These are phyloP conservation scores for Alternaria postmessia DNA, from an alignment of 2,329 filamentous ascomycete species.

Conservation along the genomic window DNA sequence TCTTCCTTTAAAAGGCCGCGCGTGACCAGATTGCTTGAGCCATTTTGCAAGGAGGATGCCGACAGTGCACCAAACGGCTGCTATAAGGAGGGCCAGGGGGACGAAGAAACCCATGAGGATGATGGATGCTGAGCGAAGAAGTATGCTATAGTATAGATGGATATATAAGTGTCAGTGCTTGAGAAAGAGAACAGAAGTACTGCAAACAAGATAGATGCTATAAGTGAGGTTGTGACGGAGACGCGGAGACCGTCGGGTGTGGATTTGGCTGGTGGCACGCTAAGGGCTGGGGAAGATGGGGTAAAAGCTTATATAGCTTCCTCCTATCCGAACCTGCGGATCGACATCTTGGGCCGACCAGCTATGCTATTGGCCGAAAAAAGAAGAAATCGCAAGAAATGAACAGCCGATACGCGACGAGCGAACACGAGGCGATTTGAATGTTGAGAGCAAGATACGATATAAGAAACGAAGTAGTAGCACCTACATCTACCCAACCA, in stretches of 20 bases:
- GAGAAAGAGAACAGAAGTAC: neutral
- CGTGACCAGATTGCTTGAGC: conserved; percentile 28
- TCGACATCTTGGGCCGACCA: neutral
- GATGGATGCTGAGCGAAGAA: neutral
- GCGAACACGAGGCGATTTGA: neutral
- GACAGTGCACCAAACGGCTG: conserved; percentile 25
- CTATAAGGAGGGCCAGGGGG: conserved; percentile 26
- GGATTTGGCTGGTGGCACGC: neutral
- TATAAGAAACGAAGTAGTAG: neutral
- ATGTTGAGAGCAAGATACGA: neutral
- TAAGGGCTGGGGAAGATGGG: conserved; percentile 1
- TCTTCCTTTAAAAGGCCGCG: conserved; percentile 22
- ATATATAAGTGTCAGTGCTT: neutral
- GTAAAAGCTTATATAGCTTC: neutral
- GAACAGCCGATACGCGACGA: too few relatives aligned
- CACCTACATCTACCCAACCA: neutral
- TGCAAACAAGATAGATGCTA: neutral
- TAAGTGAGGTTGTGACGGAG: neutral
- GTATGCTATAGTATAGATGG: neutral
- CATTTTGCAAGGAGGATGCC: conserved; percentile 28
- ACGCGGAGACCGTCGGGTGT: neutral
- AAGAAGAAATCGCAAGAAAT: neutral
- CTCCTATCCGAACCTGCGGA: neutral
- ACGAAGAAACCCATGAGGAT: conserved; percentile 15
- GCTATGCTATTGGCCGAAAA: neutral